Conservation (phyloP, 2,329 filamentous ascomycete genomes). For the Byssoonygena ceratinophila region DNA sequence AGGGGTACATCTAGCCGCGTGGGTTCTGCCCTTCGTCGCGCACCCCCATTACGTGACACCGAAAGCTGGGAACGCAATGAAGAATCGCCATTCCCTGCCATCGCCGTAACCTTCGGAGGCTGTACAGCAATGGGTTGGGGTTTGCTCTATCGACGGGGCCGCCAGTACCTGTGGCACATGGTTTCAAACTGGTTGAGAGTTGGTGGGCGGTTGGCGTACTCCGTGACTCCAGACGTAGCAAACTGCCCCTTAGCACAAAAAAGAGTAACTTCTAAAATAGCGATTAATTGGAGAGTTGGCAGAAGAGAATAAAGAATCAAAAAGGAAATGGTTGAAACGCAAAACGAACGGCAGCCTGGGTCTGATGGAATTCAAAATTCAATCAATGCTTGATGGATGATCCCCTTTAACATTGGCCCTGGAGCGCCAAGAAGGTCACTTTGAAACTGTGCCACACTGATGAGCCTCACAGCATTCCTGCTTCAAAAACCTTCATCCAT, state of each 20-base stretch:
- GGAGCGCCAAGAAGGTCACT: constrained; percentile 2
- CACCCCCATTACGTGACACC: constrained; percentile 7
- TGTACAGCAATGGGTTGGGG: neutral
- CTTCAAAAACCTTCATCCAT: neutral
- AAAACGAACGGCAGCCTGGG: constrained; percentile 7
- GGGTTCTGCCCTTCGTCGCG: constrained; percentile 13
- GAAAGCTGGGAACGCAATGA: constrained; percentile 11
- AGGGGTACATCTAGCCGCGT: constrained; percentile 13
- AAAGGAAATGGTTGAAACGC: neutral
- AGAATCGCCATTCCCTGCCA: constrained; percentile 13
- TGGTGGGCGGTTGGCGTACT: neutral
- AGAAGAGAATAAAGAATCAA: neutral
- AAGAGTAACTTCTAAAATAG: too few relatives aligned
- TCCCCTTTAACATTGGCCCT: neutral
- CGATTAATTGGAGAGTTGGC: too few relatives aligned
- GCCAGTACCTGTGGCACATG: constrained; percentile 14
- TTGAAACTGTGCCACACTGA: neutral
- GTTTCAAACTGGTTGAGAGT: constrained; percentile 1
- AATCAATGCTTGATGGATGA: neutral
- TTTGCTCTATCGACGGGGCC: constrained; percentile 8
- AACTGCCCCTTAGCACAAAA: too few relatives aligned
- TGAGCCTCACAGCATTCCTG: neutral
- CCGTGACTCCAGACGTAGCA: neutral
- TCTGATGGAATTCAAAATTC: neutral
- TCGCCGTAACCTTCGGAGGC: neutral